Evolutionary conservation across 306 rosid genomes (phyloP).

Genomic region (Vigna reflexopilosa): DNA sequence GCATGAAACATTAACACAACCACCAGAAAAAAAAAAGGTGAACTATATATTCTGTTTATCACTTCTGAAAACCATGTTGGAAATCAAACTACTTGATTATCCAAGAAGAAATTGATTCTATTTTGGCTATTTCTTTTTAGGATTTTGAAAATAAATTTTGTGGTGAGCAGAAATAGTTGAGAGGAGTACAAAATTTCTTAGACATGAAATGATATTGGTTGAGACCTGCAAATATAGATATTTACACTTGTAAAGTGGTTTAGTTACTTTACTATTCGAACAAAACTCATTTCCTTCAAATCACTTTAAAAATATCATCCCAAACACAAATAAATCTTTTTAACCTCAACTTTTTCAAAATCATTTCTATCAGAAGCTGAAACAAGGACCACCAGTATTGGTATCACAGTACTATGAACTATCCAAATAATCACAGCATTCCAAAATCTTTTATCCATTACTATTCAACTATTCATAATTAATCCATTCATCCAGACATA

Average conservation of each 20-base stretch:
- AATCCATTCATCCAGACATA: background rate
- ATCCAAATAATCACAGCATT: background rate
- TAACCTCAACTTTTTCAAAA: background rate
- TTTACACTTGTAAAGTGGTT: background rate
- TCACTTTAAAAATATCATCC: background rate
- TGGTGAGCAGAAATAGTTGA: background rate
- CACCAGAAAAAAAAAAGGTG: background rate
- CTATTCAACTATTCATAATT: background rate
- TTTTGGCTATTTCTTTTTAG: background rate
- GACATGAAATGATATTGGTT: background rate
- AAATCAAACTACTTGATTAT: background rate
- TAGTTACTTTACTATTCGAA: background rate
- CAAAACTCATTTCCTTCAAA: background rate
- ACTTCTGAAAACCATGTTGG: background rate
- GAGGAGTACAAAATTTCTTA: background rate
- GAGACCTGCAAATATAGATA: background rate
- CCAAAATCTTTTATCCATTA: background rate
- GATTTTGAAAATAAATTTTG: background rate
- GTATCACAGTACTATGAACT: background rate
- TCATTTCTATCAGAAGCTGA: background rate
- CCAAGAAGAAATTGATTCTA: background rate
- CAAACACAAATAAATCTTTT: background rate
- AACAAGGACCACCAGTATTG: background rate
- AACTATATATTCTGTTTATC: background rate
- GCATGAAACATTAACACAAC: constrained; percentile 4